phyloP scores from a whole-genome alignment of 257 asterid genomes.

The Oldenlandia corymbosa region DNA sequence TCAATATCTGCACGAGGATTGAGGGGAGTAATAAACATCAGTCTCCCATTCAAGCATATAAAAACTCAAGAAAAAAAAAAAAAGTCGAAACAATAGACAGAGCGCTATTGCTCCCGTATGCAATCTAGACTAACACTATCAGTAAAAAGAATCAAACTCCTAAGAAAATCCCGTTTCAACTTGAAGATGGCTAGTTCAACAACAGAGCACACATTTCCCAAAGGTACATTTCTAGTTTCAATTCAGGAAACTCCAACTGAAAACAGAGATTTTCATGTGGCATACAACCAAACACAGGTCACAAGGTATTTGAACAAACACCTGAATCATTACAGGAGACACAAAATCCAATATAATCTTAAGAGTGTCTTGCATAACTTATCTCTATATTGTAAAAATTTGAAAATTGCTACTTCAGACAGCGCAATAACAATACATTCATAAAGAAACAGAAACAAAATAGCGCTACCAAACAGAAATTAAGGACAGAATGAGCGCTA shows the following conservation, averaged over 20 bases:
- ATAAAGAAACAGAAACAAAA: background rate
- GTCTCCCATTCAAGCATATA: background rate
- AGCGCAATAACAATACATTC: background rate
- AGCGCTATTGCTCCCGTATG: no score
- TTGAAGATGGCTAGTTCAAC: background rate
- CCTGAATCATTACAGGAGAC: no score
- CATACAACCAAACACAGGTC: background rate
- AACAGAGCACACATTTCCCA: background rate
- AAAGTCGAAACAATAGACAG: background rate
- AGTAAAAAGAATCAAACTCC: background rate
- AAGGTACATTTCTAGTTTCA: background rate
- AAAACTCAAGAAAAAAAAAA: background rate
- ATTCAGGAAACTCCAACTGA: background rate
- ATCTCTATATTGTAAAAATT: no score
- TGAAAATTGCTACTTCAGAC: background rate
- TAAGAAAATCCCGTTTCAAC: background rate
- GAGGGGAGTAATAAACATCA: slow-evolving; percentile 5
- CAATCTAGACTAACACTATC: background rate
- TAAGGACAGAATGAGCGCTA: background rate
- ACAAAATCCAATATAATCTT: background rate
- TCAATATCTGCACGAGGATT: slow-evolving; percentile 20
- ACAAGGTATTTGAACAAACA: background rate
- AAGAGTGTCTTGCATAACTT: background rate
- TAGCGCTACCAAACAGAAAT: background rate
- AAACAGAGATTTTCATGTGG: background rate